Evolutionary conservation across 768 basidiomycete species (phyloP).

Genomic region (Boletales sp.): DNA sequence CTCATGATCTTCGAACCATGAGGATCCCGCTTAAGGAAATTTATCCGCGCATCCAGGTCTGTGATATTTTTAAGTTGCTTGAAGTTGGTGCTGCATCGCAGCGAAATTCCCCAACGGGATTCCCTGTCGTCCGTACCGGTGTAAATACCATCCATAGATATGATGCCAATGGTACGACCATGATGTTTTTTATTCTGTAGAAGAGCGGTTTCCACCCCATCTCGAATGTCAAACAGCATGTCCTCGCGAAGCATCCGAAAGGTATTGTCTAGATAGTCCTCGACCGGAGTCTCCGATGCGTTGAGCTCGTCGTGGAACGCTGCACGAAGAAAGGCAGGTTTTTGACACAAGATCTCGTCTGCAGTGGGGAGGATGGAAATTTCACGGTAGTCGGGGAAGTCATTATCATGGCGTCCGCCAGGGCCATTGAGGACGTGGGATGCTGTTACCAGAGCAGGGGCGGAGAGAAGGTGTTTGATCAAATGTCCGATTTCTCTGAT

Average conservation of each 20-base stretch:
- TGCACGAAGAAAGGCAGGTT: conserved; percentile 48
- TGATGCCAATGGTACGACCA: conserved; percentile 29
- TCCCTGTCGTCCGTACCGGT: conserved; percentile 18
- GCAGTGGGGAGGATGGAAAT: conserved; percentile 62
- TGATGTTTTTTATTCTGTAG: conserved; percentile 36
- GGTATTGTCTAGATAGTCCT: conserved; percentile 57
- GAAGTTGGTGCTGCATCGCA: conserved; percentile 35
- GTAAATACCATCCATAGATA: conserved; percentile 37
- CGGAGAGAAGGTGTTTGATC: conserved; percentile 38
- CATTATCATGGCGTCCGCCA: conserved; percentile 71
- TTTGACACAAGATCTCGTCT: conserved; percentile 48
- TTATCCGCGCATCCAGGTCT: conserved; percentile 29
- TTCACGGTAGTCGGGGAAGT: conserved; percentile 51
- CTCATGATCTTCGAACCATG: conserved; percentile 36
- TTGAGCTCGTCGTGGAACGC: conserved; percentile 19
- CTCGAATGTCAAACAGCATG: conserved; percentile 54
- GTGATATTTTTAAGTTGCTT: conserved; percentile 28
- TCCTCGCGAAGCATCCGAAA: conserved; percentile 65
- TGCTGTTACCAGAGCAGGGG: conserved; percentile 11
- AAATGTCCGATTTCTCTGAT: conserved; percentile 34
- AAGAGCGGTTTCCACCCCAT: conserved; percentile 43
- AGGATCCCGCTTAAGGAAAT: conserved; percentile 32
- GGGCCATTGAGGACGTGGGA: conserved; percentile 31
- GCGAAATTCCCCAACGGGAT: conserved; percentile 40
- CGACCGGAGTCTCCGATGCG: conserved; percentile 29